Evolutionary conservation across 2,329 filamentous ascomycete species (phyloP), one percentile per base, ranked within the genome.

Genomic region (Penicillium sclerotigenum): DNA sequence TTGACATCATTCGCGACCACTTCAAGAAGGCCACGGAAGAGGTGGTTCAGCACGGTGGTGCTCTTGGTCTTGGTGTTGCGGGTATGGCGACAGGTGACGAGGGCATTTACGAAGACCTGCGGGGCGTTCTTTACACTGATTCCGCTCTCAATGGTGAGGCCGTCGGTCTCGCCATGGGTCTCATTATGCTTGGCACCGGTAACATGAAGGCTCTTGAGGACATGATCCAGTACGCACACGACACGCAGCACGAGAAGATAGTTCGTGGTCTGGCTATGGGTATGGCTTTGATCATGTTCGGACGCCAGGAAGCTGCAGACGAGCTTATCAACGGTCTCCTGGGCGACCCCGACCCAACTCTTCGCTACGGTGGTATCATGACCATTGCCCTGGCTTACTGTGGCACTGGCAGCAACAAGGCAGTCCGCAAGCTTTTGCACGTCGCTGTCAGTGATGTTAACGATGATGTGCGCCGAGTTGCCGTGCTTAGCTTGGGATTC

Each of bases 221-320:
- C 66, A 97, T 99, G 93, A 94, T 97, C 56, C 89, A 91, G 45
- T 99, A 99, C 70, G 91, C 94, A 4, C 94, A 97, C 69, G 94
- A 99, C 65, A 99, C 94, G 1, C 93, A 95, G 59, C 94, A 99
- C 77, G 94, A 99, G 80, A 99, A 99, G 83, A 97, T 96, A 69
- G 91, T 99, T 24, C 91, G 94, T 47, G 94, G 94, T 71, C 85
- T 97, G 57, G 93, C 94, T 31, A 84, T 99, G 64, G 94, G 94
- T 57, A 97, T 99, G 91, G 91, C 94, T 11, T 81, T 99, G 57
- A 96, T 99, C 79, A 97, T 97, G 93, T 99, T 94, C 67, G 91
- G 89, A 46, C 89, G 91, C 58, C 92, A 97, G 76, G 94, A 99
- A 75, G 88, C 88, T 61, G 94, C 94, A 13, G 94, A 99, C 74